These are phyloP conservation scores for Colletotrichum costaricense DNA, from an alignment of 2,329 filamentous ascomycete species.

Conservation along the genomic window DNA sequence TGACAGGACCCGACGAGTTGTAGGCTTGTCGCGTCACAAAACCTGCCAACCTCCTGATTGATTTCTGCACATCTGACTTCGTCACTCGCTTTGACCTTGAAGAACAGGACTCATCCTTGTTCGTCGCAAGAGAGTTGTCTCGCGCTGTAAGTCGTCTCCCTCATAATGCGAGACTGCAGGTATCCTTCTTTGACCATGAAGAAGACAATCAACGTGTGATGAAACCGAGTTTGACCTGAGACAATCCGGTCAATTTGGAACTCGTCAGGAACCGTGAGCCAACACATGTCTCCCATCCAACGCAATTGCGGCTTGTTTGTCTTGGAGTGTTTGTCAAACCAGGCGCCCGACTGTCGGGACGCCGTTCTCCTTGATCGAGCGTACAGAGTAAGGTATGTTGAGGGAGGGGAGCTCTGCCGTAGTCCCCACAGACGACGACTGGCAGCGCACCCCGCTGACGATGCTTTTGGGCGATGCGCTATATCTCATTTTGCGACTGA, in stretches of 20 bases:
- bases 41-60: background rate
- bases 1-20: conserved; percentile 1
- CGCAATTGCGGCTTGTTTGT: conserved; percentile 21
- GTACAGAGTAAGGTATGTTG: background rate
- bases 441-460: background rate
- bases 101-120: conserved; percentile 15
- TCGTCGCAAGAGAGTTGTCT: background rate
- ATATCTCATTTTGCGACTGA: conserved; percentile 7
- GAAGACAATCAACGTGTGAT: conserved; percentile 15
- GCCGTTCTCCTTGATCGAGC: conserved; percentile 20
- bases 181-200: conserved; percentile 11
- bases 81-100: conserved; percentile 6
- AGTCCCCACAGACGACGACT: conserved; percentile 14
- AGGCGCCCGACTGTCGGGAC: conserved; percentile 31
- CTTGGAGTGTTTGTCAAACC: conserved; percentile 16
- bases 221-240: conserved; percentile 14
- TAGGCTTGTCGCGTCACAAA: background rate
- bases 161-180: background rate
- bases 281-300: conserved; percentile 27
- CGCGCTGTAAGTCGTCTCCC: background rate
- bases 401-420: background rate
- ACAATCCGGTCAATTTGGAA: conserved; percentile 17
- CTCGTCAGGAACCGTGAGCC: conserved; percentile 13
- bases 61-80: background rate
- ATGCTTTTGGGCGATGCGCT: conserved; percentile 1